A percentile compares a stretch with the other conserved stretches of the same genome.
phyloP scores from a whole-genome alignment of 2,329 filamentous ascomycete species.

The Camptophora hylomeconis region DNA sequence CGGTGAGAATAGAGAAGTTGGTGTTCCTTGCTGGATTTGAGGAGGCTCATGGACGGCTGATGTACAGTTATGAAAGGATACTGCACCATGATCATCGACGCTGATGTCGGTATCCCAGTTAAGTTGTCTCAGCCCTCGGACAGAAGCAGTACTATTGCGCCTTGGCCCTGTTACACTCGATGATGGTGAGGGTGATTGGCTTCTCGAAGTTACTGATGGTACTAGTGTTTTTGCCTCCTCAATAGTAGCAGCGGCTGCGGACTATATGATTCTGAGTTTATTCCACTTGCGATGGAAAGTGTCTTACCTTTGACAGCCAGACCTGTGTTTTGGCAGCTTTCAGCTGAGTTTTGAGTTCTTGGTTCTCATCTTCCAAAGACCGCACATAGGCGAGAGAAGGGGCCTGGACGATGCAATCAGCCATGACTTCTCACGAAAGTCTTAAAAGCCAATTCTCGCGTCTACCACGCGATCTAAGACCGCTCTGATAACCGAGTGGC shows the following conservation, averaged over 20 bases:
- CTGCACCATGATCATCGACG: slow-evolving; percentile 13
- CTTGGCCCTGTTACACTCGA: slow-evolving; percentile 6
- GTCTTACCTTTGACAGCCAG: too few species aligned
- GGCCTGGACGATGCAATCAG: too few species aligned
- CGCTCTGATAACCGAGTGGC: too few species aligned
- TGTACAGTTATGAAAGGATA: slow-evolving; percentile 17
- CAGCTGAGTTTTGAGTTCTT: slow-evolving; percentile 14
- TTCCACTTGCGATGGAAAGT: too few species aligned
- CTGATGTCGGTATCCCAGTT: slow-evolving; percentile 16
- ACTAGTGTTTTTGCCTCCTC: too few species aligned
- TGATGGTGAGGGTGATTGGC: slow-evolving; percentile 10
- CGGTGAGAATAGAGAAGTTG: slow-evolving; percentile 2
- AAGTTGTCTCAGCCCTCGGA: too few species aligned
- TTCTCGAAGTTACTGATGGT: too few species aligned
- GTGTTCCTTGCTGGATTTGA: slow-evolving; percentile 7
- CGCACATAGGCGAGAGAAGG: slow-evolving; percentile 17
- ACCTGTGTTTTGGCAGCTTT: slow-evolving; percentile 14
- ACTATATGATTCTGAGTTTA: too few species aligned
- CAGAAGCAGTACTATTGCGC: slow-evolving; percentile 9
- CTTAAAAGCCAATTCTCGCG: too few species aligned
- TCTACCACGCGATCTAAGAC: too few species aligned
- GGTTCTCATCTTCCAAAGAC: slow-evolving; percentile 15
- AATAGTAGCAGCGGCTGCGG: too few species aligned
- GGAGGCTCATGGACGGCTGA: slow-evolving; percentile 16
- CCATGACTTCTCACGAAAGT: too few species aligned